Base-by-base conservation (phyloP, 2,329 filamentous ascomycete genomes). In the Botryotinia globosa region DNA sequence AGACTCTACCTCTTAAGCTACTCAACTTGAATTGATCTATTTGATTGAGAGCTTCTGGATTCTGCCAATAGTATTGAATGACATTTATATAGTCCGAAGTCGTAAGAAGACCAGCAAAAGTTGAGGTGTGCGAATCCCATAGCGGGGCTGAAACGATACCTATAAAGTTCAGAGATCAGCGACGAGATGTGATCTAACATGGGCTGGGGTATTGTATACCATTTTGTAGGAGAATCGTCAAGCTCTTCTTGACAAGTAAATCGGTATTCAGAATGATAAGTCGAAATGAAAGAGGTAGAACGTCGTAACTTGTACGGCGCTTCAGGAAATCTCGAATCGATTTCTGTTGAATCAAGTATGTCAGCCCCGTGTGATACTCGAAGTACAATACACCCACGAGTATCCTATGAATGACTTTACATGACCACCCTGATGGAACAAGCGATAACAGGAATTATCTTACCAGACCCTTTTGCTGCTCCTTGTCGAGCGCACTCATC, bases 11-110 rank as follows among this genome's bases (percentile, higher is more conserved):
- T 88, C 95, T 89, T 73, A 99, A 87, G 80, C 94, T 97, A 83
- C 93, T 95, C 75, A 99, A 85, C 64, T 94, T 91, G 82, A 99
- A 98, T 82, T 97, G 93, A 77, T 98, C 96, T 78, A 99, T 92
- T 80, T 95, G 91, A 76, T 91, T 90, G 74, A 98, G 88, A 73
- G 94, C 92, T 77, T 97, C 93, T 3, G 95, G 96, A 78, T 96
- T 97, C 83, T 98, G 94, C 86, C 94, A 98, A 85, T 99, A 98
- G 83, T 99, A 99, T 82, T 98, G 95, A 58, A 99, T 97, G 73
- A 99, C 92, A 80, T 99, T 99, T 84, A 99, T 97, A 82, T 96
- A 99, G 83, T 99, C 96, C 74, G 94, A 97, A 75, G 94, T 96
- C 42, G 96, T 99, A 76, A 99, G 87, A 66, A 99, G 88, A 56